Evolutionary conservation across 192 early-diverging fungal genomes (phyloP), one percentile per base, ranked within the genome.

Genomic region (Spizellomyces sp.): DNA sequence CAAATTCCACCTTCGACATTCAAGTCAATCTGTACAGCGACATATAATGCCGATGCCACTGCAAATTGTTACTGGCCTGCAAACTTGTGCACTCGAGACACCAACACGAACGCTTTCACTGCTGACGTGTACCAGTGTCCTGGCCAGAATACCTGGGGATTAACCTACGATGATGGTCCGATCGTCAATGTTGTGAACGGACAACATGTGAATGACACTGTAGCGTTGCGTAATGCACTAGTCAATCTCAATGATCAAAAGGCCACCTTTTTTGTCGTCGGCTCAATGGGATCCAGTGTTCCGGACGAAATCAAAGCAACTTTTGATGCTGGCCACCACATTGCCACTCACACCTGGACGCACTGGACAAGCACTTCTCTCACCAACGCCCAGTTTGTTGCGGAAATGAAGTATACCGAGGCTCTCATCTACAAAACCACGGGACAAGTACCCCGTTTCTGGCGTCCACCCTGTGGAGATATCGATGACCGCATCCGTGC

Each of bases 391-490:
- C 74, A 88, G 63, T 68, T 85, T 14, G 86, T 89, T 45, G 86
- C 89, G 47, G 84, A 90, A 74, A 69, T 93, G 14, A 83, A 86
- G 55, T 71, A 71, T 62, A 71, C 45, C 4, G 70, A 71, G 36
- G 70, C 70, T 5, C 42, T 71, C 9, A 84, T 85, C 44, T 81
- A 77, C 75, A 58, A 76, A 1, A 64, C 73, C 36, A 81, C 75
- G 59, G 79, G 79, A 15, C 59, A 68, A 2, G 72, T 83, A 47
- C 83, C 86, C 27, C 45, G 68, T 41, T 82, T 84, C 61, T 84
- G 75, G 74, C 83, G 90, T 8, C 88, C 88, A n/a, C 87, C 90
- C n/a, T 86, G 84, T 58, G 90, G 90, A 9, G 90, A 93, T 67
- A 74, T 90, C 42, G 90, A 92, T 66, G 87, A 89, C 68, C 84